phyloP scores from a whole-genome alignment of 2,329 filamentous ascomycete genomes.

The Arthroderma sp. region DNA sequence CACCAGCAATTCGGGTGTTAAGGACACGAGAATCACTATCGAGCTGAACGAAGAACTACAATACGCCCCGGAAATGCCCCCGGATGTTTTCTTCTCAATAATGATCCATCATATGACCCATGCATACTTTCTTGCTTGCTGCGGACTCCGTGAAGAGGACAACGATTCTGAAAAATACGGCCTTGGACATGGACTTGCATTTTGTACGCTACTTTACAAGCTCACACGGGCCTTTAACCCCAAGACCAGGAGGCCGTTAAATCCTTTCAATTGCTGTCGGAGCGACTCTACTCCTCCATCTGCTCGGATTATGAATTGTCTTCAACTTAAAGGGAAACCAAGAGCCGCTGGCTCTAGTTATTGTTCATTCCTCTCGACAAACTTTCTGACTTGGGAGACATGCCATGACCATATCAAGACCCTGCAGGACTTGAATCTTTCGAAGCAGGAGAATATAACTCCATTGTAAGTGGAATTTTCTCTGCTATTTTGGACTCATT shows the following conservation, averaged over 20 bases:
- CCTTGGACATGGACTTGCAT: slow-evolving; percentile 10
- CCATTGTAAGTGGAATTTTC: slow-evolving; percentile 6
- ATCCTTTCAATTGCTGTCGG: not conserved
- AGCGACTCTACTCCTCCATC: not conserved
- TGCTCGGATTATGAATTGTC: too few relatives aligned
- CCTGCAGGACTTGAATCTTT: slow-evolving; percentile 5
- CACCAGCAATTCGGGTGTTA: slow-evolving; percentile 4
- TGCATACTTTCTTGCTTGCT: slow-evolving; percentile 13
- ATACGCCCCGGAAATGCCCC: not conserved
- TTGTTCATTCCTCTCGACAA: not conserved
- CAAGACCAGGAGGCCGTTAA: not conserved
- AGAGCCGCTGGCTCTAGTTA: not conserved
- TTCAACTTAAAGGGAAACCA: too few relatives aligned
- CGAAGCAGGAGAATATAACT: not conserved
- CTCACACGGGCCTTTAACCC: slow-evolving; percentile 7
- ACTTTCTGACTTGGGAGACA: not conserved
- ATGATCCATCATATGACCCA: slow-evolving; percentile 13
- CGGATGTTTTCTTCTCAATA: slow-evolving; percentile 1
- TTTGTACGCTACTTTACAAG: slow-evolving; percentile 7
- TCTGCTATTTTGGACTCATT: not conserved
- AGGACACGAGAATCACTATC: slow-evolving; percentile 8
- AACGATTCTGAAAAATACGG: slow-evolving; percentile 1
- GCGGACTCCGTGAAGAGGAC: slow-evolving; percentile 3
- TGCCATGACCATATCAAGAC: slow-evolving; percentile 7
- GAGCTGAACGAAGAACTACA: not conserved